Percentiles rank a stretch among this genome's conserved stretches.
phyloP scores from a whole-genome alignment of 176 grass and related monocot genomes.

The Guadua angustifolia region DNA sequence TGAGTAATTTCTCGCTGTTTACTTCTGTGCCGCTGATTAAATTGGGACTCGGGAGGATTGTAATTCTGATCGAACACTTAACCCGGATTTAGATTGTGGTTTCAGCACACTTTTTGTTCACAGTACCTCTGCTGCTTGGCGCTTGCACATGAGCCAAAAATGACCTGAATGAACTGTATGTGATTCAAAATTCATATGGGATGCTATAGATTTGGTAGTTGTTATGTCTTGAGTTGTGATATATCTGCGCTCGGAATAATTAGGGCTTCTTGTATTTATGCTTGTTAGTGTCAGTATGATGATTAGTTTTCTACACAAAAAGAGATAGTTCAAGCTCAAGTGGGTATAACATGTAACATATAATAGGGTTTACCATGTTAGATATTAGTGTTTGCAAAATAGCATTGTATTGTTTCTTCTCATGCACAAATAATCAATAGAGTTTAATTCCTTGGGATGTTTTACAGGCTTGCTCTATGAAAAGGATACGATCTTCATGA shows the following conservation, averaged over 20 bases:
- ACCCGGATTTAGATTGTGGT: background rate
- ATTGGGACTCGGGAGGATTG: background rate
- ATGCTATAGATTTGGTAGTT: background rate
- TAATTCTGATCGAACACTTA: background rate
- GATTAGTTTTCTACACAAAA: background rate
- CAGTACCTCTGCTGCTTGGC: background rate
- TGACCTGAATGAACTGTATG: background rate
- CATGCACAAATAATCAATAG: background rate
- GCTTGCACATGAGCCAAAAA: background rate
- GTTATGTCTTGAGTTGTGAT: background rate
- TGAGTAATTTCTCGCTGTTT: background rate
- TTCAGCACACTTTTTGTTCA: background rate
- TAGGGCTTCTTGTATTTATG: background rate
- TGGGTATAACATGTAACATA: background rate
- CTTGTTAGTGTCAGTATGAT: background rate
- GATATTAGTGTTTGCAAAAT: background rate
- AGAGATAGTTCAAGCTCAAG: background rate
- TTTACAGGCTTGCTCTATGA: background rate
- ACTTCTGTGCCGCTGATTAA: background rate
- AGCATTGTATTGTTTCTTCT: background rate
- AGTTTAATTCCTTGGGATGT: background rate
- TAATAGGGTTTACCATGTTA: background rate
- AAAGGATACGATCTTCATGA: slow-evolving; percentile 15
- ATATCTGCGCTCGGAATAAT: background rate
- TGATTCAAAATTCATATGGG: background rate